A percentile compares a stretch with the other conserved stretches of the same genome.
These are phyloP conservation scores for Malus orientalis DNA, from an alignment of 306 rosid genomes.

Conservation along the genomic window DNA sequence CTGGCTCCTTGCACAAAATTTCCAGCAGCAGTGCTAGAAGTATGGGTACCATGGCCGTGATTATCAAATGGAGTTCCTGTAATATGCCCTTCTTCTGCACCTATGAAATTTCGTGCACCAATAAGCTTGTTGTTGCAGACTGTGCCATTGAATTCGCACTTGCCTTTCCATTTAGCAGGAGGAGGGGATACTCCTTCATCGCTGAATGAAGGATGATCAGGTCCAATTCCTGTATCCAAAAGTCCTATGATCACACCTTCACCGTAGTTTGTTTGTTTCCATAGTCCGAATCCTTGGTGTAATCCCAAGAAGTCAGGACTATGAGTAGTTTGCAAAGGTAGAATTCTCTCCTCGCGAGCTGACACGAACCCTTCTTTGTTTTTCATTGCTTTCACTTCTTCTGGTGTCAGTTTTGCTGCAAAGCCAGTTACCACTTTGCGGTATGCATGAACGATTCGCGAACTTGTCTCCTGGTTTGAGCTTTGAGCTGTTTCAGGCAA, in stretches of 20 bases:
- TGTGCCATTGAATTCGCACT: slow-evolving; percentile 38
- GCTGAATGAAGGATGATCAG: slow-evolving; percentile 54
- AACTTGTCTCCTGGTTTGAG: slow-evolving; percentile 4
- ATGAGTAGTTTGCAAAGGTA: slow-evolving; percentile 49
- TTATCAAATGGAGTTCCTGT: slow-evolving; percentile 32
- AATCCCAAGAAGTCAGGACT: slow-evolving; percentile 53
- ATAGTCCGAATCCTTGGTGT: slow-evolving; percentile 30
- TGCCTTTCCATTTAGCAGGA: slow-evolving; percentile 71
- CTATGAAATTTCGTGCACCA: slow-evolving; percentile 43
- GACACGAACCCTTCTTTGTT: slow-evolving; percentile 40
- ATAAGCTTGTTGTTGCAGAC: slow-evolving; percentile 60
- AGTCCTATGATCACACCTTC: slow-evolving; percentile 61
- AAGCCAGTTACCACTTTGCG: slow-evolving; percentile 47
- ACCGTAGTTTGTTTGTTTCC: slow-evolving; percentile 59
- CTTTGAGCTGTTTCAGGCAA: slow-evolving; percentile 28
- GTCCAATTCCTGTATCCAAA: slow-evolving; percentile 45
- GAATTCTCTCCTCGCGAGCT: slow-evolving; percentile 32
- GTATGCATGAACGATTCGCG: slow-evolving; percentile 33
- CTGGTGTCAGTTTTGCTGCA: slow-evolving; percentile 51
- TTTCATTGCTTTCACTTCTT: slow-evolving; percentile 33
- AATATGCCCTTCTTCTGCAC: background rate
- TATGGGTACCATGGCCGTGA: slow-evolving; percentile 34
- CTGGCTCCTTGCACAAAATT: slow-evolving; percentile 36
- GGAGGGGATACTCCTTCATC: slow-evolving; percentile 56
- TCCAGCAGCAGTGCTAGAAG: slow-evolving; percentile 39